Conservation (phyloP, 805 yeast genomes). For the Kluyveromyces nonfermentans region DNA sequence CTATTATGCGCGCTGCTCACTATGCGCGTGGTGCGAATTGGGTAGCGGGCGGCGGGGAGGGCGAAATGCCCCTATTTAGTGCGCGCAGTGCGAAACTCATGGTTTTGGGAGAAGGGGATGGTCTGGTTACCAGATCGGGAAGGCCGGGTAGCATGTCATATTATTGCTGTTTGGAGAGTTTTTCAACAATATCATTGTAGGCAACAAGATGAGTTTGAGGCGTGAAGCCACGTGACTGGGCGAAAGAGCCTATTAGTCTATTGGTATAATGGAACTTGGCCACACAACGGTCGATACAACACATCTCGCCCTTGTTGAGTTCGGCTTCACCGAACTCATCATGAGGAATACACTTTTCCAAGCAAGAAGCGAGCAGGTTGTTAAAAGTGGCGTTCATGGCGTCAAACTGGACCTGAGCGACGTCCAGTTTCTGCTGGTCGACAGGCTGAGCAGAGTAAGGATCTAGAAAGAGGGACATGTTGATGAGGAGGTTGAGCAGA, state of each 20-base stretch:
- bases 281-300: conserved; percentile 82
- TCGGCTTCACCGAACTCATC: conserved; percentile 81
- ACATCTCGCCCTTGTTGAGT: conserved; percentile 71
- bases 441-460: conserved; percentile 41
- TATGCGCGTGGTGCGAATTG: not conserved
- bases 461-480: conserved; percentile 58
- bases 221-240: conserved; percentile 35
- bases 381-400: conserved; percentile 52
- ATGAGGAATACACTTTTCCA: conserved; percentile 64
- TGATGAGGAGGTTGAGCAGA: not conserved
- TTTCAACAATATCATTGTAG: conserved; percentile 12
- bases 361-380: conserved; percentile 51
- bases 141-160: not conserved
- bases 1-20: not conserved
- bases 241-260: conserved; percentile 46
- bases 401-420: conserved; percentile 60
- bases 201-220: conserved; percentile 39
- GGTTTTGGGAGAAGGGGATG: not conserved
- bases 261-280: conserved; percentile 72
- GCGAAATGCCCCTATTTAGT: not conserved
- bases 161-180: not conserved
- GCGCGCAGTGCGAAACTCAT: not conserved
- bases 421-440: conserved; percentile 48
- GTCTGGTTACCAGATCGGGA: not conserved
- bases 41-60: no score